Conservation (phyloP, 768 basidiomycete species). For the Xerocomellus intermedius region DNA sequence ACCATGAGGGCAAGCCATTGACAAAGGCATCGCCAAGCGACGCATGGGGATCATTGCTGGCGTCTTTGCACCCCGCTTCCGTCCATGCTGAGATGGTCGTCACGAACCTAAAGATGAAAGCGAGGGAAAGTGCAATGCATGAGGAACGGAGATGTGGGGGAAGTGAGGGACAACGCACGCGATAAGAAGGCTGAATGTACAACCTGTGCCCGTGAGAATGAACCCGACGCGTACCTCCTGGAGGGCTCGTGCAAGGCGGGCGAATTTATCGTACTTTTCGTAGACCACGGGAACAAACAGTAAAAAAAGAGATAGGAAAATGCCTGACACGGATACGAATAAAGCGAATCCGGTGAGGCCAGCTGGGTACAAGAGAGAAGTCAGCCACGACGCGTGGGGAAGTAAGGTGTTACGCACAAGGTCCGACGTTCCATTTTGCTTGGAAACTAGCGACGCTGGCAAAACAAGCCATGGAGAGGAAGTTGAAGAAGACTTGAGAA, state of each 20-base stretch:
- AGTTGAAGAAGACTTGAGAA: conserved; percentile 88
- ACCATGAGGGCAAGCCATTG: conserved; percentile 75
- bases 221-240: conserved; percentile 81
- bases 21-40: conserved; percentile 64
- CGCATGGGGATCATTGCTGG: conserved; percentile 78
- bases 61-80: conserved; percentile 83
- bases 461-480: conserved; percentile 88
- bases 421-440: conserved; percentile 77
- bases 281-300: conserved; percentile 75
- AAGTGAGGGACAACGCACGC: conserved; percentile 52
- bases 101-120: conserved; percentile 51
- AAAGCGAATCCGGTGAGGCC: conserved; percentile 85
- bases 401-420: conserved; percentile 57
- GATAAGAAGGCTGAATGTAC: conserved; percentile 65
- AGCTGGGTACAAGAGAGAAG: conserved; percentile 44
- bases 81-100: conserved; percentile 87
- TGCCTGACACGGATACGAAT: conserved; percentile 71
- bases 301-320: conserved; percentile 73
- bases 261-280: conserved; percentile 82
- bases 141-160: conserved; percentile 9
- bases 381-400: conserved; percentile 13
- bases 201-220: conserved; percentile 75
- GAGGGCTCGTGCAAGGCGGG: conserved; percentile 74
- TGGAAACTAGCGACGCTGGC: conserved; percentile 89
- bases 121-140: conserved; percentile 6